Base-by-base conservation (phyloP, 768 basidiomycete species). In the Serpula lacrymans region DNA sequence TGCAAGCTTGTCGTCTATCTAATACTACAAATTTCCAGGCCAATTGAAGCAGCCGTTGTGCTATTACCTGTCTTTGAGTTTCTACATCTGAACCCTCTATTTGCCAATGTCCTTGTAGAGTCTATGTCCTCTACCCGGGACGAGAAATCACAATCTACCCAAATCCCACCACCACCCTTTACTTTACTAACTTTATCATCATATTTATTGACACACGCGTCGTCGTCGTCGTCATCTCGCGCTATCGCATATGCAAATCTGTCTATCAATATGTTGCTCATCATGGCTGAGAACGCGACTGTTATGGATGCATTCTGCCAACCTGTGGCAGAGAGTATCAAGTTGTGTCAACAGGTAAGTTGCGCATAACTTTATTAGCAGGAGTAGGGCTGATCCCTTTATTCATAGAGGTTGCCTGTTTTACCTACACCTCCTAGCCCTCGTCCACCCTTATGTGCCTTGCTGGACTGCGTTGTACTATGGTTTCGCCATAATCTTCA, bases 401-500 rank as follows among this genome's bases (percentile, higher is more conserved):
- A 43, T 31, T 40, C 38, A 27, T 32, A 80, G 82, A 72, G 75
- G 43, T 39, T 70, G 18, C 84, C 84, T 9, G 51, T 67, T 11
- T 63, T 84, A 28, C 71, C 80, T 1, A 40, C 56, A 9, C 52
- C 67, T 6, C 52, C 57, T 1, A 40, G 65, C 4, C 60, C 66
- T 7, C 64, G 72, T 36, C 66, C 78, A 1, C 72, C 73, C 1
- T 46, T 82, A 18, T 80, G 78, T 49, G 74, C 80, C 3, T 41
- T 85, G 17, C 52, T 86, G n/a, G 82, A 86, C 54, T 83, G 78
- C 42, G 81, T 78, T 48, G 68, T 81, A 5, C 64, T 86, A 11
- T 86, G 82, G 81, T 57, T 84, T 20, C 75, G 80, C 13, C 83
- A 87, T 48, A 84, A 84, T 52, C 60, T 86, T 22, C 79, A 84